Base-by-base conservation (phyloP, 306 rosid species). In the Spatholobus suberectus region DNA sequence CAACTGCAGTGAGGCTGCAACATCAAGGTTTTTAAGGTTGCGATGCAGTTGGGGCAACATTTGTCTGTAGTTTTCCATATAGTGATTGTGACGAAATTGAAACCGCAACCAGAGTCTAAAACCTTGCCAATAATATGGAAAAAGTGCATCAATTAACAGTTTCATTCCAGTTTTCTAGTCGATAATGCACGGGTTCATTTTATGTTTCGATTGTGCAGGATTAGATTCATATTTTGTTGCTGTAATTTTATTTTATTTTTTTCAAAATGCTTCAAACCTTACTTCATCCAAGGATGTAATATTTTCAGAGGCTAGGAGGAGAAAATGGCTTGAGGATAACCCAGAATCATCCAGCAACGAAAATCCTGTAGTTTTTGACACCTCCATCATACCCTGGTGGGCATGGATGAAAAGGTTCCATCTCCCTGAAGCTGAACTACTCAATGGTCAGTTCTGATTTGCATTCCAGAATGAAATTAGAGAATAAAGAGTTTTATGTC, bases 371-470 rank as follows among this genome's bases (percentile, higher is more conserved):
- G 77, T 91, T 59, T 96, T 96, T 83, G 99, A 94, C 88, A 92
- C 99, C 34, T 92, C 98, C 86, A 92, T 94, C 61, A 66, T 96
- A 47, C 99, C 99, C 32, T 96, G 99, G 99, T 96, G 98, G 99
- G 98, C 98, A 62, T 96, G 99, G 99, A 82, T 89, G 5, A 96
- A 94, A 88, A 88, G 98, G 80, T 96, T 91, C 90, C 99, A 96
- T 85, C 92, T 96, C 82, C 99, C 99, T 47, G 99, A 96, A 86
- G 99, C 99, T 26, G 99, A 96, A 81, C 87, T 84, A 46, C 98
- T 96, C 20, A 96, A 96, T 83, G 99, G 99, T 96, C 70, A 74
- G 90, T 86, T 77, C 75, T 21, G 40, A 46, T 75, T 32, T 59
- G 27, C 69, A 52, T 77, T 20, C 54, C 70, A 8, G 37, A 63